Evolutionary conservation across 2,329 filamentous ascomycete species (phyloP), one percentile per base, ranked within the genome.

Genomic region (Diplocarpon rosae): DNA sequence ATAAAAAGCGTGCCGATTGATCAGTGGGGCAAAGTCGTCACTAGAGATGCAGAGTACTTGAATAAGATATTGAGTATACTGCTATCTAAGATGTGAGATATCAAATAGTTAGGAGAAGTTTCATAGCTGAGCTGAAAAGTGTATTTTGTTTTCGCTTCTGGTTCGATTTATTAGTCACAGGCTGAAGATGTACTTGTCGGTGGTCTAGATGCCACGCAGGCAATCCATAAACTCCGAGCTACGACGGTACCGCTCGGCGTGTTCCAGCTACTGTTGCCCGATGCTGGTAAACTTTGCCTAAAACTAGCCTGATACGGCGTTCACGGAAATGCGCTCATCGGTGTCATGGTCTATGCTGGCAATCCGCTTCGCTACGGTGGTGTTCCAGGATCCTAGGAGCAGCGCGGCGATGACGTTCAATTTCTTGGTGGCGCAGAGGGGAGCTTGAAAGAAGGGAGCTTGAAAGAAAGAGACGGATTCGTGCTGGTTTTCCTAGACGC

Each of bases 221-320:
- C 68, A 71, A 41, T 66, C 61, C 39, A 74, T 73, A 55, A 73
- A 73, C 53, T 74, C 70, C 32, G 65, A 62, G 42, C 63, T 68
- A 14, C 71, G 66, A 38, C 70, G 63, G 52, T 72, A 73, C 3
- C 70, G 65, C 57, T 73, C 71, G 1, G 66, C 65, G 49, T 73
- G 70, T 50, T 73, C 69, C 13, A 73, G 63, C 71, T 70, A 73
- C 70, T 70, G 73, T 56, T 73, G 68, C 5, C 70, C 70, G 16
- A 74, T 68, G 37, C 65, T 64, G 0, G 65, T 67, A 48, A 73
- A 73, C 56, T 73, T 71, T 42, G 65, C 62, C 51, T 72, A 72
- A 59, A 73, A 73, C 70, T 71, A 74, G 3, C 71, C 71, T 1
- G 65, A 69, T 0, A 74, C 71, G 1, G 74, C 62, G 41, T 74